Evolutionary conservation across 352 stramenopile species (phyloP).

Genomic region (Globisporangium abappressorium): DNA sequence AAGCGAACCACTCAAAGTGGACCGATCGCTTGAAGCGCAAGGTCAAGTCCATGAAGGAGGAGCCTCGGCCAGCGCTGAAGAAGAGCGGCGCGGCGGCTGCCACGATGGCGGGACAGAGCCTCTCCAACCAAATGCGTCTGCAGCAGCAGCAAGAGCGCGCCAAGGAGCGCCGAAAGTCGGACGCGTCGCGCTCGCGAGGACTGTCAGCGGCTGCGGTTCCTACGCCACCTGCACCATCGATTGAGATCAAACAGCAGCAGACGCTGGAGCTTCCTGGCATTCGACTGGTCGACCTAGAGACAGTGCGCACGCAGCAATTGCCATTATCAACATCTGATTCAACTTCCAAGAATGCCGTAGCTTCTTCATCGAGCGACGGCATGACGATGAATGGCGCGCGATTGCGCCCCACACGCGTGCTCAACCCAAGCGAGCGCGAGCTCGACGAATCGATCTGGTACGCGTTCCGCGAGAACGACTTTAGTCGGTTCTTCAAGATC

Average conservation of each 20-base stretch:
- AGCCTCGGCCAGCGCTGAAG: slow-evolving; percentile 29
- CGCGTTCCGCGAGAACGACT: slow-evolving; percentile 78
- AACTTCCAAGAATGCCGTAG: slow-evolving; percentile 6
- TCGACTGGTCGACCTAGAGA: slow-evolving; percentile 60
- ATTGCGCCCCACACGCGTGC: slow-evolving; percentile 57
- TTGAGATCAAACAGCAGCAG: slow-evolving; percentile 64
- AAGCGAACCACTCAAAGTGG: slow-evolving; percentile 48
- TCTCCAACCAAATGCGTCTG: slow-evolving; percentile 29
- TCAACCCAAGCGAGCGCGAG: slow-evolving; percentile 78
- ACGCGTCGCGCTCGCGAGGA: slow-evolving; percentile 47
- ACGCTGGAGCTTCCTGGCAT: slow-evolving; percentile 58
- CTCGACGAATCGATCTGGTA: slow-evolving; percentile 78
- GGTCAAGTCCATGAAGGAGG: slow-evolving; percentile 54
- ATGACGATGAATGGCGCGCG: slow-evolving; percentile 57
- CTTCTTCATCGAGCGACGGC: background rate
- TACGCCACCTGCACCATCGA: slow-evolving; percentile 4
- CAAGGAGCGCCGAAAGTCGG: slow-evolving; percentile 54
- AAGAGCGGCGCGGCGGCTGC: slow-evolving; percentile 20
- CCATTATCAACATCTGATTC: background rate
- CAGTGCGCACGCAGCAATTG: slow-evolving; percentile 20
- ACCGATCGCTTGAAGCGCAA: slow-evolving; percentile 67
- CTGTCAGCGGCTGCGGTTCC: slow-evolving; percentile 17
- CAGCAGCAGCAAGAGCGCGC: slow-evolving; percentile 58
- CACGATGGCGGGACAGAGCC: slow-evolving; percentile 6
- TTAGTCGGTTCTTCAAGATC: slow-evolving; percentile 75